Percentiles rank a stretch among this genome's conserved stretches.
Evolutionary conservation across 1,284 basidiomycete species (phyloP).

Genomic region (Macrocystidia cucumis): DNA sequence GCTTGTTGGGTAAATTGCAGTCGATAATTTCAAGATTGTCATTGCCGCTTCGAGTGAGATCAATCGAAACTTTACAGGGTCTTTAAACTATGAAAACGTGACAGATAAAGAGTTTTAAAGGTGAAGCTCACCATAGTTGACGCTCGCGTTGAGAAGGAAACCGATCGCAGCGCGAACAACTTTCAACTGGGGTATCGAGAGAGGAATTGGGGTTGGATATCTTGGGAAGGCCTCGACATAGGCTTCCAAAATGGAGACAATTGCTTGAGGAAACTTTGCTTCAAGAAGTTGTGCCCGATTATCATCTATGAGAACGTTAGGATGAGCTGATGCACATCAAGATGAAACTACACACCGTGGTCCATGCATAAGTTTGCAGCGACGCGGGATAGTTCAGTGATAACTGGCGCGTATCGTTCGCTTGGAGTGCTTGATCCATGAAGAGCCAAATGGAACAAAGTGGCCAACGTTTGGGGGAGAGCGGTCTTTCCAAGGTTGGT

Average conservation of each 20-base stretch:
- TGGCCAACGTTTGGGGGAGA: slow-evolving; percentile 56
- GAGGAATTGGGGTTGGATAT: slow-evolving; percentile 35
- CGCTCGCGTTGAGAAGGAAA: slow-evolving; percentile 71
- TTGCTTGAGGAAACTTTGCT: slow-evolving; percentile 56
- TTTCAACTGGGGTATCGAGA: slow-evolving; percentile 57
- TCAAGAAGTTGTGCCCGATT: slow-evolving; percentile 67
- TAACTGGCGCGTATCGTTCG: slow-evolving; percentile 33
- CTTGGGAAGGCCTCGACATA: slow-evolving; percentile 51
- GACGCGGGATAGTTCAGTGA: slow-evolving; percentile 65
- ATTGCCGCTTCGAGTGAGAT: slow-evolving; percentile 58
- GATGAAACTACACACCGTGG: slow-evolving; percentile 42
- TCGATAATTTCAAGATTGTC: slow-evolving; percentile 61
- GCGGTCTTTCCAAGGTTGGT: slow-evolving; percentile 56
- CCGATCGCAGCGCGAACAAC: slow-evolving; percentile 75
- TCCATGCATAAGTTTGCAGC: slow-evolving; percentile 78
- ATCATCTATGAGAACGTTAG: slow-evolving; percentile 29
- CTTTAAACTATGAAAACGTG: slow-evolving; percentile 27
- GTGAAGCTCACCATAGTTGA: slow-evolving; percentile 57
- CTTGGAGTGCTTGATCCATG: slow-evolving; percentile 38
- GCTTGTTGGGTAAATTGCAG: slow-evolving; percentile 62
- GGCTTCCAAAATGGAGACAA: slow-evolving; percentile 59
- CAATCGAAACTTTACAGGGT: slow-evolving; percentile 61
- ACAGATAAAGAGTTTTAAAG: slow-evolving; percentile 1
- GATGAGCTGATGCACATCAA: slow-evolving; percentile 1
- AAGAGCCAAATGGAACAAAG: slow-evolving; percentile 49